Percentiles rank a stretch among this genome's conserved stretches.
phyloP scores from a whole-genome alignment of 1,284 basidiomycete species.

The Coniferiporia weirii region DNA sequence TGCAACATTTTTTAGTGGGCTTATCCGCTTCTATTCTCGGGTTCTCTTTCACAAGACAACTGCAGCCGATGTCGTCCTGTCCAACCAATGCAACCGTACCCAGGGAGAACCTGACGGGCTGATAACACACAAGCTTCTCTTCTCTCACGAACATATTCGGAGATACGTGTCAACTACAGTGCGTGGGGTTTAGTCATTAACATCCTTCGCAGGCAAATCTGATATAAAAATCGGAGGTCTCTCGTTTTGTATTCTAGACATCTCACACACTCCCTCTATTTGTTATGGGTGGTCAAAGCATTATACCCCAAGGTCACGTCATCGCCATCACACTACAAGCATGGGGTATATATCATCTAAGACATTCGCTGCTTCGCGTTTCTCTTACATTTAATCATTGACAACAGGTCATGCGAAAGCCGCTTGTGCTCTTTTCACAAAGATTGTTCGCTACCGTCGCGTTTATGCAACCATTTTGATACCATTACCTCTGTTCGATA shows the following conservation, averaged over 20 bases:
- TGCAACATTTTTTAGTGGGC: not conserved
- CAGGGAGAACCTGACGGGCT: too few species aligned
- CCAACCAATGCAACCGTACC: too few species aligned
- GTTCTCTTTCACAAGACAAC: not conserved
- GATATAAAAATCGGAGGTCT: too few species aligned
- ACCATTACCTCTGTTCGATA: not conserved
- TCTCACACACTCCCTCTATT: too few species aligned
- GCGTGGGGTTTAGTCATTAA: too few species aligned
- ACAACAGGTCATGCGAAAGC: conserved; percentile 9
- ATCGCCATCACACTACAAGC: conserved; percentile 3
- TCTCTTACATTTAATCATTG: not conserved
- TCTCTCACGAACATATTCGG: not conserved
- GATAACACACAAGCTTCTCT: not conserved
- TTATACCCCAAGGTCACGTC: not conserved
- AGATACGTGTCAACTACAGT: not conserved
- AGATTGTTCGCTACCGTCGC: not conserved
- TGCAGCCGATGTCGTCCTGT: not conserved
- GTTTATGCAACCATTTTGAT: conserved; percentile 5
- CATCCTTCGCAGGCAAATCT: too few species aligned
- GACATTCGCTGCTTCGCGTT: not conserved
- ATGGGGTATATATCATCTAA: conserved; percentile 1
- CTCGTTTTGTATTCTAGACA: too few species aligned
- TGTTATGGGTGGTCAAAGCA: not conserved
- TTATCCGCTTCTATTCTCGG: not conserved
- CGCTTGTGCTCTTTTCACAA: conserved; percentile 6